Evolutionary conservation across 1,284 basidiomycete species (phyloP), one percentile per base, ranked within the genome.

Genomic region (Trametes polyzona): DNA sequence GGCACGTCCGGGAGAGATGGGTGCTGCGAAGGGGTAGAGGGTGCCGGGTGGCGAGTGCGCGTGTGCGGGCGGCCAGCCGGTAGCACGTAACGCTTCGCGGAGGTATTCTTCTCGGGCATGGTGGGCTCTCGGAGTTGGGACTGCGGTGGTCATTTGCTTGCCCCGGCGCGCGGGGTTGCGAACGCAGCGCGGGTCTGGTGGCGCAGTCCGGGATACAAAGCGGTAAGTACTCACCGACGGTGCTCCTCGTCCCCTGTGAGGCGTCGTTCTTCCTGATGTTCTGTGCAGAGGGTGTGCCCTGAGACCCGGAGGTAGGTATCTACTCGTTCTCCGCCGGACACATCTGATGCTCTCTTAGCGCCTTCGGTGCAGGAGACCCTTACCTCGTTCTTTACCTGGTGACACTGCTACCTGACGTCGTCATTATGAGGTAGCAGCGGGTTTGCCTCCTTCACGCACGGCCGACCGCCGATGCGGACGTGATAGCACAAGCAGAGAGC

Each of bases 91-190:
- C 39, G 48, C 30, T 40, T 27, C 48, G 42, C 52, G 43, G 52
- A 36, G 37, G 57, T 32, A 42, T 35, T 52, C 29, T 36, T 17
- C 19, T 43, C 52, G 50, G 43, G 17, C n/a, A 39, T 16, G 52
- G 52, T 33, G 10, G 29, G 37, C n/a, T n/a, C n/a, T n/a, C n/a
- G n/a, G n/a, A n/a, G n/a, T n/a, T n/a, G n/a, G n/a, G n/a, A n/a
- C n/a, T n/a, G n/a, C n/a, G 29, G 46, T 36, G 52, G 57, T 50
- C 43, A 36, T 48, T 48, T 35, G 32, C 52, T 32, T 37, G 37
- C 52, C n/a, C 48, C 39, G 39, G 57, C 49, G 40, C 37, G 44
- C 43, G 43, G 51, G 29, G 26, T 46, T n/a, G 51, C 23, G 36
- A 17, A 40, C 35, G 2, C 35, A 35, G 32, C 40, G 40, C 30